Percentiles rank a stretch among this genome's conserved stretches.
Conservation (phyloP, 148 eudicot genomes). For the Silene uniflora region DNA sequence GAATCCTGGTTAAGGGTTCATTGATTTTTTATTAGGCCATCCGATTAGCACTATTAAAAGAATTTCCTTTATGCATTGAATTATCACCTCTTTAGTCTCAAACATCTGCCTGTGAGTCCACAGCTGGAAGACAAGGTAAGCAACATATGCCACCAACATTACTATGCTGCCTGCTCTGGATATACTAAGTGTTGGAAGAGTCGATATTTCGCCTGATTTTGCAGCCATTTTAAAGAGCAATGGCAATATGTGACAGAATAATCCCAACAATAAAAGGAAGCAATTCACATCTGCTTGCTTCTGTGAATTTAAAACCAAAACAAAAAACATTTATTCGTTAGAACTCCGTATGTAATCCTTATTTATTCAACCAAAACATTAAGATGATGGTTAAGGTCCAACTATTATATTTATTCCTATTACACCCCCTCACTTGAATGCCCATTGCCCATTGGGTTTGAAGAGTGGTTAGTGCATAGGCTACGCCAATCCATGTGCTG, state of each 20-base stretch:
- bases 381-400: too few species aligned
- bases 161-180: slow-evolving; percentile 76
- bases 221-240: slow-evolving; percentile 49
- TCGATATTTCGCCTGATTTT: not conserved
- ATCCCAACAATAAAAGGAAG: slow-evolving; percentile 58
- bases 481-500: too few species aligned
- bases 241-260: slow-evolving; percentile 73
- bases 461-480: too few species aligned
- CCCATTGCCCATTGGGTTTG: too few species aligned
- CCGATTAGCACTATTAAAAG: not conserved
- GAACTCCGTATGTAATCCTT: too few species aligned
- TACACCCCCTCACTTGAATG: too few species aligned
- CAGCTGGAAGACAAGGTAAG: slow-evolving; percentile 74
- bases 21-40: not conserved
- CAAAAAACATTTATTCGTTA: too few species aligned
- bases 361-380: too few species aligned
- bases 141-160: slow-evolving; percentile 70
- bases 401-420: too few species aligned
- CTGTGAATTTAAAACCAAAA: slow-evolving; percentile 32
- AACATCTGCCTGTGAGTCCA: slow-evolving; percentile 81
- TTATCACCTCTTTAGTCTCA: slow-evolving; percentile 53
- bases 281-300: slow-evolving; percentile 87
- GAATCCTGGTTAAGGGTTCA: slow-evolving; percentile 23
- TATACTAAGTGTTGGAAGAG: slow-evolving; percentile 37
- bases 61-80: too few species aligned